phyloP scores from a whole-genome alignment of 2,329 filamentous ascomycete genomes.

The Monosporascus sp. region DNA sequence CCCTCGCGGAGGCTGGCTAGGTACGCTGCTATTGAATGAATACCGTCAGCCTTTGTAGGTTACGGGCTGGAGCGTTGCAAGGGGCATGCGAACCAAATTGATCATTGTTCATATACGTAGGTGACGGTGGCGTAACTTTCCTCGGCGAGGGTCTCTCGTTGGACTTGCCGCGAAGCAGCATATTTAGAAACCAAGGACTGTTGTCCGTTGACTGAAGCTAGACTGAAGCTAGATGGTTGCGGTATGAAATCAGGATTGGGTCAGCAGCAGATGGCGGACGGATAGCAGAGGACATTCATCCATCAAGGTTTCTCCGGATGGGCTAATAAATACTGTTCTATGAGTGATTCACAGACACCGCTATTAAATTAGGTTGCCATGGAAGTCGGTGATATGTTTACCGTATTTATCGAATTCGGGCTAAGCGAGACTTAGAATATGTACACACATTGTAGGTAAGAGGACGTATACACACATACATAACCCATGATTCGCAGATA shows the following conservation, averaged over 20 bases:
- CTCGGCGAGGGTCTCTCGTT: conserved; percentile 31
- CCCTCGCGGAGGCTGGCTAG: conserved; percentile 65
- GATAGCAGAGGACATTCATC: too few species aligned
- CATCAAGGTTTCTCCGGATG: not conserved
- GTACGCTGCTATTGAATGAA: conserved; percentile 52
- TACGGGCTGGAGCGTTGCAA: not conserved
- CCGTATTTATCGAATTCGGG: not conserved
- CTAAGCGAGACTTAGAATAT: not conserved
- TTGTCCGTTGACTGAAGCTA: not conserved
- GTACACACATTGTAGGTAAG: not conserved
- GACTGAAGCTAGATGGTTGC: not conserved
- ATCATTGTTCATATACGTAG: conserved; percentile 60
- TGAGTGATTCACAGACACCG: not conserved
- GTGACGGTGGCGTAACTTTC: conserved; percentile 56
- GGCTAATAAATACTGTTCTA: not conserved
- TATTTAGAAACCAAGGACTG: not conserved
- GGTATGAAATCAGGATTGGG: too few species aligned
- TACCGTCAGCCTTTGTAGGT: not conserved
- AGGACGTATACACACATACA: not conserved
- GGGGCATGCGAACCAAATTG: conserved; percentile 52
- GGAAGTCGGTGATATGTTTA: not conserved
- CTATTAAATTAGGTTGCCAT: not conserved
- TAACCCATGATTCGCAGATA: not conserved
- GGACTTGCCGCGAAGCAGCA: conserved; percentile 23
- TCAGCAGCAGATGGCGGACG: too few species aligned